A percentile compares a stretch with the other conserved stretches of the same genome.
These are phyloP conservation scores for Metrosideros polymorpha DNA, from an alignment of 441 rosid species.

Conservation along the genomic window DNA sequence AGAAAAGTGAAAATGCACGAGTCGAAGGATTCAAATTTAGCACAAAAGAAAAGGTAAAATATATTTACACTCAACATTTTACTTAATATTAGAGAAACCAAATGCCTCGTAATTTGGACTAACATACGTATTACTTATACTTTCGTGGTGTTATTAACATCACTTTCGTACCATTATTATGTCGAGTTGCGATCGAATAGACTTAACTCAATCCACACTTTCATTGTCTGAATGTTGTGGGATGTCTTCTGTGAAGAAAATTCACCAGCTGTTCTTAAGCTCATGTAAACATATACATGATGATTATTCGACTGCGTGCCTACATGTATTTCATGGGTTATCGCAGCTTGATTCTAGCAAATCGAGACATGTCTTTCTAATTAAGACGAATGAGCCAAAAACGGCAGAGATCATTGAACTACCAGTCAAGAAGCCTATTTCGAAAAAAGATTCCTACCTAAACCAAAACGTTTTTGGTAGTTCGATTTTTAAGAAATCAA, in stretches of 20 bases:
- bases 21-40: not conserved
- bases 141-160: too few species aligned
- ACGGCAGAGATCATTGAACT: too few species aligned
- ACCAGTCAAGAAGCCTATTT: not conserved
- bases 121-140: not conserved
- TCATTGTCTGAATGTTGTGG: too few species aligned
- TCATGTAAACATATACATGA: too few species aligned
- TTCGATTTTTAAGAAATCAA: not conserved
- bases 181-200: not conserved
- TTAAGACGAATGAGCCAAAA: not conserved
- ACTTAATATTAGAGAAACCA: not conserved
- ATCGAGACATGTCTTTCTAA: not conserved
- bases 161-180: not conserved
- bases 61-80: not conserved
- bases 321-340: not conserved
- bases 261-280: too few species aligned
- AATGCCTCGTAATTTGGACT: not conserved
- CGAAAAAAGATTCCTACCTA: not conserved
- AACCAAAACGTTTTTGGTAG: not conserved
- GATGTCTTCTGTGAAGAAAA: too few species aligned
- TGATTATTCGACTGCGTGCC: not conserved
- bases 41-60: not conserved
- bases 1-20: fast-evolving
- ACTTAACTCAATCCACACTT: not conserved
- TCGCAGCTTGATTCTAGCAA: not conserved